Percentiles rank a stretch among this genome's conserved stretches.
These are phyloP conservation scores for Boletus vermiculosoides DNA, from an alignment of 768 basidiomycete species.

Conservation along the genomic window DNA sequence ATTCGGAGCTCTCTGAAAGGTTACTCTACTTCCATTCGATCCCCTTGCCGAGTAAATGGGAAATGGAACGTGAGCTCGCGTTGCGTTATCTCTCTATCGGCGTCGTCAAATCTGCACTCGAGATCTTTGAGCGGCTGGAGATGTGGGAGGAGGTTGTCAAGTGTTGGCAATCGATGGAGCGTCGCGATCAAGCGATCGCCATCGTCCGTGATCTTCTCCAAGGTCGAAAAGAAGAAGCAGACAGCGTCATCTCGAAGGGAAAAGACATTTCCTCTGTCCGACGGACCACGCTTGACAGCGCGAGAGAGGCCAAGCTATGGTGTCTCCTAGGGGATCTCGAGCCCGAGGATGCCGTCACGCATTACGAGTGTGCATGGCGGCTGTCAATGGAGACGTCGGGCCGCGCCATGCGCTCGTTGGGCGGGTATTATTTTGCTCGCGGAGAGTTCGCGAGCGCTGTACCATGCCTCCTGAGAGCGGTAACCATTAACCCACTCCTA, in stretches of 20 bases:
- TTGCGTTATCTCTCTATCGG: conserved; percentile 80
- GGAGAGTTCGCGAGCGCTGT: conserved; percentile 64
- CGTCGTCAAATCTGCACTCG: conserved; percentile 85
- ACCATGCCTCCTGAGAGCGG: conserved; percentile 66
- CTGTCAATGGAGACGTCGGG: conserved; percentile 79
- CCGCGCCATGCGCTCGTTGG: conserved; percentile 89
- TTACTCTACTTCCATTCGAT: conserved; percentile 79
- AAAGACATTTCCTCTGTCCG: conserved; percentile 47
- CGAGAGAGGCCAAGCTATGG: conserved; percentile 89
- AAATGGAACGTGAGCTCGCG: conserved; percentile 89
- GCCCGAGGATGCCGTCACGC: conserved; percentile 60
- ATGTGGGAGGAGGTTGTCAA: conserved; percentile 98
- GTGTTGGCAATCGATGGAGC: conserved; percentile 83
- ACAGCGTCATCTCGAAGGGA: conserved; percentile 60
- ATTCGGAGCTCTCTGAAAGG: conserved; percentile 71
- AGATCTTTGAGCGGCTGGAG: conserved; percentile 91
- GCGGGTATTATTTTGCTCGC: conserved; percentile 74
- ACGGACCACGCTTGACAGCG: conserved; percentile 51
- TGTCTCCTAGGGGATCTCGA: conserved; percentile 94
- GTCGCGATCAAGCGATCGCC: conserved; percentile 69
- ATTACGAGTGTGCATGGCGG: conserved; percentile 85
- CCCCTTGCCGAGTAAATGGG: conserved; percentile 88
- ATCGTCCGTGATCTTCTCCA: conserved; percentile 86
- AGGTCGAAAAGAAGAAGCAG: conserved; percentile 82
- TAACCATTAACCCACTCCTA: conserved; percentile 85